These are phyloP conservation scores for Echria macrotheca DNA, from an alignment of 495 filamentous ascomycete genomes.

Conservation along the genomic window DNA sequence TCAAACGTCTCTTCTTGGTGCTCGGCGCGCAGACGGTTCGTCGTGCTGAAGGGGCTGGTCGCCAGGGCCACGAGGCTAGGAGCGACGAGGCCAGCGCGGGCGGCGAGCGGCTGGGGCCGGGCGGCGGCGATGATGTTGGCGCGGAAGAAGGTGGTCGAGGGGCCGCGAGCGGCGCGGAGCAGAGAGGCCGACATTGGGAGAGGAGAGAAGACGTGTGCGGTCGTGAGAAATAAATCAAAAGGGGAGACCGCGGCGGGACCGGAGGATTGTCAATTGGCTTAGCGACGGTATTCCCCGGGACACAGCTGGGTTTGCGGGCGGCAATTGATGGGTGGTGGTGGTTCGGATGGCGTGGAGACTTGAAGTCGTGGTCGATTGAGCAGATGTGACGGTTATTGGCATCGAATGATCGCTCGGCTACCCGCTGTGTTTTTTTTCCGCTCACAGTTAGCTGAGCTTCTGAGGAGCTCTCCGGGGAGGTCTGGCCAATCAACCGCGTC, in stretches of 20 bases:
- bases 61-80: slow-evolving; percentile 36
- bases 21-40: slow-evolving; percentile 49
- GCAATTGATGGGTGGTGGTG: slow-evolving; percentile 8
- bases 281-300: slow-evolving; percentile 18
- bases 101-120: slow-evolving; percentile 43
- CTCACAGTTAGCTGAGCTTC: slow-evolving; percentile 18
- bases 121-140: slow-evolving; percentile 55
- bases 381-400: slow-evolving; percentile 21
- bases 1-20: slow-evolving; percentile 92
- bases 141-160: slow-evolving; percentile 58
- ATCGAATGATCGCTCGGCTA: slow-evolving; percentile 30
- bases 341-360: background rate
- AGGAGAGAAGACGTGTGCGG: too few relatives aligned
- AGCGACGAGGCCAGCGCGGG: slow-evolving; percentile 34
- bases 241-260: slow-evolving; percentile 14
- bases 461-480: slow-evolving; percentile 10
- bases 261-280: slow-evolving; percentile 18
- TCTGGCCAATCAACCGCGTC: slow-evolving; percentile 8
- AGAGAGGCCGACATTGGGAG: slow-evolving; percentile 61
- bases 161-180: slow-evolving; percentile 67
- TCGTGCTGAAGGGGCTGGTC: slow-evolving; percentile 63
- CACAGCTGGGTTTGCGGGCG: slow-evolving; percentile 12
- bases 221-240: slow-evolving; percentile 6
- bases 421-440: slow-evolving; percentile 12
- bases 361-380: slow-evolving; percentile 1